Evolutionary conservation across 2,329 filamentous ascomycete genomes (phyloP), one percentile per base, ranked within the genome.

Genomic region (Chaetomiaceae sp.): DNA sequence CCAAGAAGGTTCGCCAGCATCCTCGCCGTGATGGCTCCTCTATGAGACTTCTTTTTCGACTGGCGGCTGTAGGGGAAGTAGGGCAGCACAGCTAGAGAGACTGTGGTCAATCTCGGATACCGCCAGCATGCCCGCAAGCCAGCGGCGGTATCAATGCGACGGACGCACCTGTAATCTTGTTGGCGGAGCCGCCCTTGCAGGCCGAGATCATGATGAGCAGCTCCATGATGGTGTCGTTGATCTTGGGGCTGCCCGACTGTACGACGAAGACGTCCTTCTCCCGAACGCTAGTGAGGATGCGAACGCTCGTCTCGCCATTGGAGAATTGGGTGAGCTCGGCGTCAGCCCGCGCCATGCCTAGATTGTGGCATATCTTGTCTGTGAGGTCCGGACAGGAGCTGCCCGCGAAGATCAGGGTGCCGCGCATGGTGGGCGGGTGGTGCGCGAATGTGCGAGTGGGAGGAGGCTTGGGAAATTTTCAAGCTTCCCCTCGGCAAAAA

Each of bases 31-130:
- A 98, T 97, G 49, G 93, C 89, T 42, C 93, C 93, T 55, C 93
- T 81, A 63, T 97, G 91, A 47, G 88, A 89, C 71, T 98, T 98
- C 76, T 97, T 97, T 76, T 98, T 98, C 48, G 91, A 97, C 68
- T 98, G 93, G 52, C 93, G 88, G 58, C 89, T 96, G 73, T 98
- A 98, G n/a, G 93, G 93, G 62, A 97, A 98, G 70, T 97, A 97
- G 11, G 88, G 88, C 61, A 93, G 79, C 54, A 93, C 87, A 56
- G 88, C 88, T 91, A 29, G 24, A 20, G 6, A 4, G 14, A 24
- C 19, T 30, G 19, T 15, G 35, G 42, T 57, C 47, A 56, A 38
- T 26, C 18, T 27, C 24, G 20, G 33, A 19, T 20, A 19, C 8
- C 15, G 24, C 22, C 20, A 11, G 22, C 7, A 39, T n/a, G n/a